These are phyloP conservation scores for Colletotrichum somersetense DNA, from an alignment of 2,329 filamentous ascomycete genomes.

Conservation along the genomic window DNA sequence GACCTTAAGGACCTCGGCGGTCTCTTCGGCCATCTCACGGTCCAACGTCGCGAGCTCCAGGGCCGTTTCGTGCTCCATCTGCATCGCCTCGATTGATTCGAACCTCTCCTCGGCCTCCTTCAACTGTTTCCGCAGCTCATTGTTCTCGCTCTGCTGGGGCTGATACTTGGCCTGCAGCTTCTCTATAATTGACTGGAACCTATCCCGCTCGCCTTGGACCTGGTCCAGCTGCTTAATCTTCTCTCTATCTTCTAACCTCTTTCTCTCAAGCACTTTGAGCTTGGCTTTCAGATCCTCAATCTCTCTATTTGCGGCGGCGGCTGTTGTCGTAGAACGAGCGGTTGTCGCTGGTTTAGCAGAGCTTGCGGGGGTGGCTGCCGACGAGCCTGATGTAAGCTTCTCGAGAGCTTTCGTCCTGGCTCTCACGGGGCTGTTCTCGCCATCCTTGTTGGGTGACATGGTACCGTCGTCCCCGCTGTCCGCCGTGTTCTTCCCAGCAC, in stretches of 20 bases:
- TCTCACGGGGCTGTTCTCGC: constrained; percentile 65
- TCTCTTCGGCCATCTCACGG: constrained; percentile 96
- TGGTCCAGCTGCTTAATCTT: constrained; percentile 84
- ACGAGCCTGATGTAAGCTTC: constrained; percentile 58
- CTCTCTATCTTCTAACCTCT: constrained; percentile 86
- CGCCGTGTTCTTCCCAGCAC: constrained; percentile 55
- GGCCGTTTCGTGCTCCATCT: constrained; percentile 86
- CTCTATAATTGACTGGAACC: constrained; percentile 86
- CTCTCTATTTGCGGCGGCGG: constrained; percentile 70
- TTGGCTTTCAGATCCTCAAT: constrained; percentile 92
- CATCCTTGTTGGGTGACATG: constrained; percentile 63
- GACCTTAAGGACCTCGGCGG: constrained; percentile 82
- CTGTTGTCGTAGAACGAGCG: constrained; percentile 54
- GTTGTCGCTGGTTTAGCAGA: constrained; percentile 45
- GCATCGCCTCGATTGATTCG: constrained; percentile 77
- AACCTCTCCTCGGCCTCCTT: constrained; percentile 80
- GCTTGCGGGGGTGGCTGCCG: constrained; percentile 48
- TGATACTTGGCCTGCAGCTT: constrained; percentile 93
- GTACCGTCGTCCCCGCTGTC: constrained; percentile 53
- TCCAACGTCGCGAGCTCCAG: constrained; percentile 91
- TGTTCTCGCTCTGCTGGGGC: constrained; percentile 83
- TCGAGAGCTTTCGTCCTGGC: constrained; percentile 66
- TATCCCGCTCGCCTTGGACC: constrained; percentile 80
- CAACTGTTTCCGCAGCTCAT: constrained; percentile 79
- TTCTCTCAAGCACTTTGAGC: constrained; percentile 87